phyloP scores from a whole-genome alignment of 345 rosid species.

The Eucalyptus fibrosa region DNA sequence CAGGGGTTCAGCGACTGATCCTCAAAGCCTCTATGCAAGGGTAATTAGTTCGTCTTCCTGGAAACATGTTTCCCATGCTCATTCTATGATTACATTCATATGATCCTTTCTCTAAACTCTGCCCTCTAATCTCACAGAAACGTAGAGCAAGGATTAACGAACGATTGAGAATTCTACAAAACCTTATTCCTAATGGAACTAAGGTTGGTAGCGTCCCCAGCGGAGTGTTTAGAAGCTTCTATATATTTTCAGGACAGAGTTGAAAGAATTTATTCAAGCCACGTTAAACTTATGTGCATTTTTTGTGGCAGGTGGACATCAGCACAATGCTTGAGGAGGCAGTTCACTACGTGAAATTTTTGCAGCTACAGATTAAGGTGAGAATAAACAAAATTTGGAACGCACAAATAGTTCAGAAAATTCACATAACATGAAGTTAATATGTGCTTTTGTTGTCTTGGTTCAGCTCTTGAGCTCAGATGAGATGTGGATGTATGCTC shows the following conservation, averaged over 20 bases:
- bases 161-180: conserved; percentile 55
- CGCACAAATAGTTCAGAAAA: not conserved
- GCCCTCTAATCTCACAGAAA: conserved; percentile 25
- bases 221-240: not conserved
- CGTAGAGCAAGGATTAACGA: conserved; percentile 76
- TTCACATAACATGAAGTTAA: not conserved
- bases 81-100: not conserved
- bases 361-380: conserved; percentile 86
- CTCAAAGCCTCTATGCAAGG: conserved; percentile 90
- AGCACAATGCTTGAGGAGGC: conserved; percentile 96
- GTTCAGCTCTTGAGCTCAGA: conserved; percentile 75
- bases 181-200: conserved; percentile 80
- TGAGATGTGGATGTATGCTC: conserved; percentile 88
- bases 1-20: conserved; percentile 75
- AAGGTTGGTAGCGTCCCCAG: conserved; percentile 13
- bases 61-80: not conserved
- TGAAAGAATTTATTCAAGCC: not conserved
- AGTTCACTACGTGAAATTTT: conserved; percentile 63
- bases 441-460: not conserved
- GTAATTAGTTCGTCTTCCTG: conserved; percentile 10
- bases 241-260: not conserved
- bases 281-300: not conserved
- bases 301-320: conserved; percentile 34
- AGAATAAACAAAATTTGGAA: not conserved
- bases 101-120: not conserved